Evolutionary conservation across 2,329 filamentous ascomycete genomes (phyloP).

Genomic region (Chaetomium globosum): DNA sequence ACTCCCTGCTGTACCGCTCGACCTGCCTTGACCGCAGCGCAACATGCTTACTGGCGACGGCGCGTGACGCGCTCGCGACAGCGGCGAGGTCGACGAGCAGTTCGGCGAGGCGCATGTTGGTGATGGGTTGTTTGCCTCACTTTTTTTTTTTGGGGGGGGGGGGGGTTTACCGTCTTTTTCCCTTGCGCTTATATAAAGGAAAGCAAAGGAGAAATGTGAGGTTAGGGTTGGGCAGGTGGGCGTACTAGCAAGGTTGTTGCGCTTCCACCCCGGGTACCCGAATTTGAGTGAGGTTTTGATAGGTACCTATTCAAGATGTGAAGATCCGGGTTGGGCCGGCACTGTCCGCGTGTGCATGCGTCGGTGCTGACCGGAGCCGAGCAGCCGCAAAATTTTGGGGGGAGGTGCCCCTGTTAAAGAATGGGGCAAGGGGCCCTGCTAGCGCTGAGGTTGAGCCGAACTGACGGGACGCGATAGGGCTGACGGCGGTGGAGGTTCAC

Average conservation of each 20-base stretch:
- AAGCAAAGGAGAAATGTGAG: background rate
- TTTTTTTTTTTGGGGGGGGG: background rate
- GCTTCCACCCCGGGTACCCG: constrained; percentile 8
- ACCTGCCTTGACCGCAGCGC: constrained; percentile 60
- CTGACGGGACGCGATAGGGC: constrained; percentile 21
- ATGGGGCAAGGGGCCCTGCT: constrained; percentile 23
- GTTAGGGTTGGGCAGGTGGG: background rate
- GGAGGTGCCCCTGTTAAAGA: constrained; percentile 18
- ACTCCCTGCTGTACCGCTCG: constrained; percentile 53
- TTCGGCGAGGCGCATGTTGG: constrained; percentile 63
- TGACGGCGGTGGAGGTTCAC: constrained; percentile 6
- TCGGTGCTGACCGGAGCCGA: background rate
- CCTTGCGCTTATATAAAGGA: background rate
- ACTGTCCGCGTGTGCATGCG: background rate
- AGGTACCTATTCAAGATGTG: background rate
- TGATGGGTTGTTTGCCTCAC: background rate
- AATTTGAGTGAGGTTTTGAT: background rate
- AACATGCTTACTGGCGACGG: constrained; percentile 65
- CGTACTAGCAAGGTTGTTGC: background rate
- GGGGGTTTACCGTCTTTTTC: no score
- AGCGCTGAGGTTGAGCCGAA: constrained; percentile 27
- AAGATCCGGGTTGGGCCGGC: constrained; percentile 9
- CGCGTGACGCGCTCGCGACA: constrained; percentile 69
- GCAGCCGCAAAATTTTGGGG: constrained; percentile 28
- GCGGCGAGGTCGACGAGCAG: constrained; percentile 69